Base-by-base conservation (phyloP, 2,329 filamentous ascomycete species). In the Aspergillus ustus region DNA sequence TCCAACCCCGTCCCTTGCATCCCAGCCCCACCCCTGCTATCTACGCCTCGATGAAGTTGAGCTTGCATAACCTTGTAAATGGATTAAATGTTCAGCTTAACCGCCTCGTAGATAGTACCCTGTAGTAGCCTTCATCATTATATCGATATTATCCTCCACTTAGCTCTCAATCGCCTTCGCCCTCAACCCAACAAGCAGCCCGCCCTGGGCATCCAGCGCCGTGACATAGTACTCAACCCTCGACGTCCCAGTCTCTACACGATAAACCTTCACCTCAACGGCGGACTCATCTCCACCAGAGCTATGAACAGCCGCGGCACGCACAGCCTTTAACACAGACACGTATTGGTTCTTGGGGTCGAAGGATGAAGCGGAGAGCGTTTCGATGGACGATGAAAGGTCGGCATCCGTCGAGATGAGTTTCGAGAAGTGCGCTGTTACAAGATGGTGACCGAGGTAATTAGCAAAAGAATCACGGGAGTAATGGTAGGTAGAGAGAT, bases 211-310 rank as follows among this genome's bases (percentile, higher is more conserved):
- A 70, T 89, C 83, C 67, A 90, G 74, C 22, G 86, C 87, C 51
- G 97, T 80, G 61, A 97, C 80, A 84, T 89, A 97, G 77, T 96
- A 96, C 78, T 96, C 91, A 15, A 84, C 83, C 72, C 89, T 84
- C 28, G 88, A 86, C 13, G 81, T 80, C 49, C 85, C 87, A 69
- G 86, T 81, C 61, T 83, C 80, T 8, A 96, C 87, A 57, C 85
- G 82, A 72, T 95, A 97, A 22, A 96, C 88, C 72, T 89, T 86
- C 56, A 94, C 85, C 65, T 91, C 88, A 2, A 90, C 72, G 28
- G 67, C 70, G 5, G 66, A 52, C 25, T 70, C 66, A 40, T 66
- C 58, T 52, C 69, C 66, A 6, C 87, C 72, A 22, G 63, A 53
- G 7, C 60, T 63, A 49, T 66, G 50, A 17, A 59, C 45, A 2